Conservation (phyloP, 2,329 filamentous ascomycete species). For the Colletotrichum echinochloae region DNA sequence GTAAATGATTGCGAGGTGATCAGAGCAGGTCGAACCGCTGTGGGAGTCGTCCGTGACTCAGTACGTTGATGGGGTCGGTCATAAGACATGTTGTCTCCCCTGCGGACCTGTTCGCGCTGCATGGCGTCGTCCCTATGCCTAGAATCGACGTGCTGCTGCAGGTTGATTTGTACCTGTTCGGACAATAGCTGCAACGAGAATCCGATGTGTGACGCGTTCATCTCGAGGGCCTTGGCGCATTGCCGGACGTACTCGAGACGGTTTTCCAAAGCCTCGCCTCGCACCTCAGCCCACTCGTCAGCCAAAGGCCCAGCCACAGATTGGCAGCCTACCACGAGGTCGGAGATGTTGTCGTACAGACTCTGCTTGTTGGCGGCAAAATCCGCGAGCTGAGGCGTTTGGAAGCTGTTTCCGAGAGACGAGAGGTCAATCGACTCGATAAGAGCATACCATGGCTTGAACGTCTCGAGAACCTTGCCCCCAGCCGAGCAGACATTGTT, state of each 20-base stretch:
- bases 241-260: conserved; percentile 83
- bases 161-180: conserved; percentile 76
- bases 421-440: conserved; percentile 94
- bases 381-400: conserved; percentile 87
- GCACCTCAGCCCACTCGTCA: conserved; percentile 96
- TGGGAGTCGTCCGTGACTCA: conserved; percentile 61
- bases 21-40: conserved; percentile 57
- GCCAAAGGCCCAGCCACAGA: conserved; percentile 90
- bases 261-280: conserved; percentile 89
- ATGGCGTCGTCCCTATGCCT: conserved; percentile 59
- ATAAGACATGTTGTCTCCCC: conserved; percentile 69
- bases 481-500: conserved; percentile 85
- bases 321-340: conserved; percentile 89
- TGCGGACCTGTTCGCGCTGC: conserved; percentile 64
- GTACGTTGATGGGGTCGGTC: conserved; percentile 66
- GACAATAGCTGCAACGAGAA: conserved; percentile 89
- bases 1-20: conserved; percentile 72
- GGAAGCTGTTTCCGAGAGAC: conserved; percentile 79
- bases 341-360: conserved; percentile 92
- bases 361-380: conserved; percentile 93
- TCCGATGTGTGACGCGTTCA: conserved; percentile 86
- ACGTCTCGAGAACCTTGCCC: conserved; percentile 85
- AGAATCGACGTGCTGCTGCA: conserved; percentile 58
- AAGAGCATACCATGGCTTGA: conserved; percentile 88
- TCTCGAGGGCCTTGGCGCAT: conserved; percentile 84